phyloP scores from a whole-genome alignment of 768 basidiomycete genomes.

The Dioszegia crocea region DNA sequence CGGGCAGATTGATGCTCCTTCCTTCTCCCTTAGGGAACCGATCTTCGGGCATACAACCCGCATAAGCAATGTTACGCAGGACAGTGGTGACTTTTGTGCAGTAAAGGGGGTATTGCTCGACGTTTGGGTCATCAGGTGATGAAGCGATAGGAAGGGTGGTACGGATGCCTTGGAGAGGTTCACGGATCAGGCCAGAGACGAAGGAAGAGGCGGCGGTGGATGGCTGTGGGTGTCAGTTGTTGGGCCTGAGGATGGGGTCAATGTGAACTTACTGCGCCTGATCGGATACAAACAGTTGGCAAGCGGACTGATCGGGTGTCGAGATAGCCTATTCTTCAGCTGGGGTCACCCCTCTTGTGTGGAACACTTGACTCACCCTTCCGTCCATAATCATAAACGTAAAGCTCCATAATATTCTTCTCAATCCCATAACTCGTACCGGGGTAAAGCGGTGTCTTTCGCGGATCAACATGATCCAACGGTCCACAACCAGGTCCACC shows the following conservation, averaged over 20 bases:
- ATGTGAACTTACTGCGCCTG: slow-evolving; percentile 39
- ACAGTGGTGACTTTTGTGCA: slow-evolving; percentile 57
- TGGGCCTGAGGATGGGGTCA: not conserved
- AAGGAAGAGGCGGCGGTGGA: slow-evolving; percentile 50
- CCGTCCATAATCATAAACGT: slow-evolving; percentile 48
- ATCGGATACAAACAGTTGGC: slow-evolving; percentile 47
- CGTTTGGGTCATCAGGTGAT: slow-evolving; percentile 40
- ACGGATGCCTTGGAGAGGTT: slow-evolving; percentile 45
- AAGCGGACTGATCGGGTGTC: slow-evolving; percentile 47
- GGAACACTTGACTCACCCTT: slow-evolving; percentile 42
- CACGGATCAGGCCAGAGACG: slow-evolving; percentile 50
- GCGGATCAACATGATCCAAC: slow-evolving; percentile 39
- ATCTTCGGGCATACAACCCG: slow-evolving; percentile 54
- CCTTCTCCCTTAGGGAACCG: slow-evolving; percentile 50
- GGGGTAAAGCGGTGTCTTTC: slow-evolving; percentile 46
- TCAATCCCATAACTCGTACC: slow-evolving; percentile 48
- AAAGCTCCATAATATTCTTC: slow-evolving; percentile 48
- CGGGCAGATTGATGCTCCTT: slow-evolving; percentile 60
- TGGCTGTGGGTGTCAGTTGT: slow-evolving; percentile 19
- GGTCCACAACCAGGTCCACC: slow-evolving; percentile 45
- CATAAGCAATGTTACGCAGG: slow-evolving; percentile 57
- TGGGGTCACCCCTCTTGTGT: too few relatives aligned
- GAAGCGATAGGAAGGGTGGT: slow-evolving; percentile 45
- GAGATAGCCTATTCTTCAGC: slow-evolving; percentile 35
- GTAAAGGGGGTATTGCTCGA: slow-evolving; percentile 57